A percentile compares a stretch with the other conserved stretches of the same genome.
Conservation (phyloP, 108 stramenopile genomes). For the Skeletonema costatum region DNA sequence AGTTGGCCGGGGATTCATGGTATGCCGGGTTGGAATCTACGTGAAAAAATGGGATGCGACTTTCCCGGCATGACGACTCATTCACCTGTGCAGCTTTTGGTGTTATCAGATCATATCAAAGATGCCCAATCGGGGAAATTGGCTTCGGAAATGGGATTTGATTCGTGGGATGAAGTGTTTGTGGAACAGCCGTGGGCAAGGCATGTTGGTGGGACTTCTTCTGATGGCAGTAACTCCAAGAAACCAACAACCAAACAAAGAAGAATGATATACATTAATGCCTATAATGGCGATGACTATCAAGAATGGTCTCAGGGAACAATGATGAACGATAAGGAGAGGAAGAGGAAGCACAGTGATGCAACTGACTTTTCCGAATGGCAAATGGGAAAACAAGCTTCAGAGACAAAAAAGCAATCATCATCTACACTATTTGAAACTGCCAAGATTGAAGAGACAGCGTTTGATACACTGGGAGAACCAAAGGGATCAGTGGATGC, state of each 20-base stretch:
- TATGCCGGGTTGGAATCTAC: constrained; percentile 44
- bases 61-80: constrained; percentile 18
- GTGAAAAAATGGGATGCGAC: constrained; percentile 37
- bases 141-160: constrained; percentile 23
- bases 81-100: constrained; percentile 25
- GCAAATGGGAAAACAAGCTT: constrained; percentile 21
- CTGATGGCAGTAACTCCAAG: neutral
- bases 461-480: constrained; percentile 33
- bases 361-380: constrained; percentile 37
- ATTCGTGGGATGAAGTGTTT: constrained; percentile 33
- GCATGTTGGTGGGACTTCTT: neutral
- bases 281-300: constrained; percentile 49
- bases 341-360: constrained; percentile 1
- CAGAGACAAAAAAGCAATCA: neutral
- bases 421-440: constrained; percentile 22
- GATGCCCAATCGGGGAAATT: constrained; percentile 31
- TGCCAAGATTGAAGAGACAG: constrained; percentile 38
- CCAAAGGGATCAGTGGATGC: constrained; percentile 33
- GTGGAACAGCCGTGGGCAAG: constrained; percentile 37
- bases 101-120: constrained; percentile 19
- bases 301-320: constrained; percentile 39
- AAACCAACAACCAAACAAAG: neutral
- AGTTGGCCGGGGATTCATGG: constrained; percentile 29
- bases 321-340: neutral
- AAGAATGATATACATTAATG: constrained; percentile 41